A percentile compares a stretch with the other conserved stretches of the same genome.
These are phyloP conservation scores for Amniculicola lignicola DNA, from an alignment of 495 filamentous ascomycete genomes.

Conservation along the genomic window DNA sequence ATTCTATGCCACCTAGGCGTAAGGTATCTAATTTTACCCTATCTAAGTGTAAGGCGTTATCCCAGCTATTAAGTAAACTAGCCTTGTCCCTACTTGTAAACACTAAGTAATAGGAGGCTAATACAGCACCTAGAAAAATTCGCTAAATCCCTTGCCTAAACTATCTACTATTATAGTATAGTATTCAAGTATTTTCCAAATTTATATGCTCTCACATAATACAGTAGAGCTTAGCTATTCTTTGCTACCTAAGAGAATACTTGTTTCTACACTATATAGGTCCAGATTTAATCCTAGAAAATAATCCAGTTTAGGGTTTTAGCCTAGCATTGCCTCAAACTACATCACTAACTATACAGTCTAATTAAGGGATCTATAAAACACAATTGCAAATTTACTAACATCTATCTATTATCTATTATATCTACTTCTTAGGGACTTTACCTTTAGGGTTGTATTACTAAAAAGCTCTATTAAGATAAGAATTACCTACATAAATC, in stretches of 20 bases:
- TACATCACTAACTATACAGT: background rate
- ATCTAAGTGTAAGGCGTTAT: background rate
- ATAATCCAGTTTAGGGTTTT: background rate
- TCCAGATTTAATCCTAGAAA: background rate
- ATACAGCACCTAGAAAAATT: background rate
- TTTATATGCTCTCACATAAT: background rate
- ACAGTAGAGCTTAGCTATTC: background rate
- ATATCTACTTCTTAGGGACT: background rate
- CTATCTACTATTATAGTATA: background rate
- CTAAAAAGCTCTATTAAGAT: background rate
- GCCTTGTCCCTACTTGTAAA: background rate
- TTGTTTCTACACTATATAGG: background rate
- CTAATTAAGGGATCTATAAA: background rate
- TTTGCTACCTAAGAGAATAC: background rate
- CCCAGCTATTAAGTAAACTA: background rate
- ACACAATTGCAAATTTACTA: background rate
- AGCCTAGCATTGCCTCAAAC: background rate
- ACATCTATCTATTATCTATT: background rate
- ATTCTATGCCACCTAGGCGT: background rate
- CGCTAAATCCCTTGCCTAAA: background rate
- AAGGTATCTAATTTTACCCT: background rate
- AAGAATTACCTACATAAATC: background rate
- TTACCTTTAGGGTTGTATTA: background rate
- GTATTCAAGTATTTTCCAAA: background rate
- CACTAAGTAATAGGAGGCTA: background rate